phyloP scores from a whole-genome alignment of 192 early-diverging fungal species.

The Backusella circina region DNA sequence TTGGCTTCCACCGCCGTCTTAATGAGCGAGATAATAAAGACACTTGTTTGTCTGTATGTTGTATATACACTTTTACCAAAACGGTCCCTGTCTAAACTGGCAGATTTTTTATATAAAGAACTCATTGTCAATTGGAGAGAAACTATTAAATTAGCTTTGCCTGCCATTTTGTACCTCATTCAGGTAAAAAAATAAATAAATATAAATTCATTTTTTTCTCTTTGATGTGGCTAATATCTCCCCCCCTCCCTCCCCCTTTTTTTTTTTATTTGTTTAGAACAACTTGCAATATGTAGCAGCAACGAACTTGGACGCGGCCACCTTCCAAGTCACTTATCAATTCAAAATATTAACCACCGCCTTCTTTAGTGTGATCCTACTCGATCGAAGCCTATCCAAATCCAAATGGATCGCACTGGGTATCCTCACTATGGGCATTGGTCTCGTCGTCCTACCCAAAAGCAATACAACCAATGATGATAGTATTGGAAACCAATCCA shows the following conservation, averaged over 20 bases:
- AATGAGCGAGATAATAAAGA: conserved; percentile 78
- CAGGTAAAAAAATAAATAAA: conserved; percentile 51
- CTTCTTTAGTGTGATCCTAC: conserved; percentile 80
- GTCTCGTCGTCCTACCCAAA: conserved; percentile 74
- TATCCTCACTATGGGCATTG: conserved; percentile 81
- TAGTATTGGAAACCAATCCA: conserved; percentile 35
- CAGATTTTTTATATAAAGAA: conserved; percentile 41
- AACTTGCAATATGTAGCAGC: conserved; percentile 94
- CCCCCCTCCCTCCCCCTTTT: too few relatives aligned
- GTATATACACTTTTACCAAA: conserved; percentile 21
- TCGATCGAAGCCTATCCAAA: conserved; percentile 58
- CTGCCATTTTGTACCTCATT: conserved; percentile 87
- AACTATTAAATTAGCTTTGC: conserved; percentile 73
- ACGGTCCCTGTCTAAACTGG: conserved; percentile 19
- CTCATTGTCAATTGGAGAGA: conserved; percentile 63
- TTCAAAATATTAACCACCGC: conserved; percentile 97
- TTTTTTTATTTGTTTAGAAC: conserved; percentile 50
- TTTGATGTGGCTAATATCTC: too few relatives aligned
- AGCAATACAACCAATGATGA: conserved; percentile 12
- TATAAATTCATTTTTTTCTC: too few relatives aligned
- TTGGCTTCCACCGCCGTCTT: conserved; percentile 87
- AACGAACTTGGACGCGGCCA: conserved; percentile 84
- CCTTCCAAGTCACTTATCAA: conserved; percentile 97
- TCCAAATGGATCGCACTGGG: conserved; percentile 82
- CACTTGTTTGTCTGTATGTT: conserved; percentile 49